Percentiles rank a stretch among this genome's conserved stretches.
These are phyloP conservation scores for Urtica urens DNA, from an alignment of 306 rosid genomes.

Conservation along the genomic window DNA sequence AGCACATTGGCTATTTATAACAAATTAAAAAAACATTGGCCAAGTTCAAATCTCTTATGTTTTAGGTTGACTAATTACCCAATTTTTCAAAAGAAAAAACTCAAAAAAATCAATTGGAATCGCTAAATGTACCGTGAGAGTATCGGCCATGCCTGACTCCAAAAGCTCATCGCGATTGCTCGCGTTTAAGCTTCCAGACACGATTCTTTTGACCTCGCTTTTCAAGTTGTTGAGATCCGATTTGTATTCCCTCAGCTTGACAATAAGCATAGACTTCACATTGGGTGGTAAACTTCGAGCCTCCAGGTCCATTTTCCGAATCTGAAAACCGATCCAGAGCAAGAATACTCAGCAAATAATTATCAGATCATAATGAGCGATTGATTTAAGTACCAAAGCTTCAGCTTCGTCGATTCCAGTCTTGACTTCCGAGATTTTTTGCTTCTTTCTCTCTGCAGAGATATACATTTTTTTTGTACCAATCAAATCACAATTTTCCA, in stretches of 20 bases:
- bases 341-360: background rate
- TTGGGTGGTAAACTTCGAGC: slow-evolving; percentile 94
- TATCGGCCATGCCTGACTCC: slow-evolving; percentile 94
- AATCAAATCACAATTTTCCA: no score
- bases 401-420: slow-evolving; percentile 87
- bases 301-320: slow-evolving; percentile 83
- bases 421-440: slow-evolving; percentile 64
- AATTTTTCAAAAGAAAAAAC: no score
- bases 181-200: slow-evolving; percentile 53
- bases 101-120: no score
- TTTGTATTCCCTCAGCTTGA: slow-evolving; percentile 87
- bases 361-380: slow-evolving; percentile 12
- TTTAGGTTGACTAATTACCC: no score
- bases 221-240: slow-evolving; percentile 88
- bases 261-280: slow-evolving; percentile 67
- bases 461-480: no score
- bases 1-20: no score
- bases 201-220: slow-evolving; percentile 66
- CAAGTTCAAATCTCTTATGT: no score
- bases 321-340: slow-evolving; percentile 31
- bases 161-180: slow-evolving; percentile 82
- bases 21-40: no score
- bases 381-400: slow-evolving; percentile 48
- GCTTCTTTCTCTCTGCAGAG: slow-evolving; percentile 87
- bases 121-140: slow-evolving; percentile 53